These are phyloP conservation scores for Alternaria sp. DNA, from an alignment of 2,329 filamentous ascomycete genomes.

Conservation along the genomic window DNA sequence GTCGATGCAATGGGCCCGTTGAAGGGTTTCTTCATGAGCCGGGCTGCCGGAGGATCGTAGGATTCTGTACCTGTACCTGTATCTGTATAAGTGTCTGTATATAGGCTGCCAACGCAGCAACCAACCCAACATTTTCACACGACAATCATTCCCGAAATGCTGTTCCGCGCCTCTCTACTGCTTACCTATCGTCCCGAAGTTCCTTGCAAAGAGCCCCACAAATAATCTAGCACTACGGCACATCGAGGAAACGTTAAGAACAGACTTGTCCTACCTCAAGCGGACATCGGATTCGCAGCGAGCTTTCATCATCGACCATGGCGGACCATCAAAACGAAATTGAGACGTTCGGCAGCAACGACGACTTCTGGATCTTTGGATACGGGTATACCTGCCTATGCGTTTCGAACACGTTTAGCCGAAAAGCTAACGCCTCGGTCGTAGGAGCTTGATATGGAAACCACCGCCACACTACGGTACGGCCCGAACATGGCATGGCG, in stretches of 20 bases:
- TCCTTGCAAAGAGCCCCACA: background rate
- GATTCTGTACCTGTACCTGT: conserved; percentile 16
- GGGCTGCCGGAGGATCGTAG: conserved; percentile 54
- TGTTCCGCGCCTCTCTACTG: background rate
- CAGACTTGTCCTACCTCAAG: background rate
- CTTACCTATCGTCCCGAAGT: background rate
- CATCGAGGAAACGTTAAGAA: background rate
- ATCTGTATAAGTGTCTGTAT: conserved; percentile 9
- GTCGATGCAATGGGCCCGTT: conserved; percentile 77
- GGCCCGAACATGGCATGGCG: background rate
- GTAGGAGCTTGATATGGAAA: conserved; percentile 95
- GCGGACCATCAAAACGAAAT: conserved; percentile 38
- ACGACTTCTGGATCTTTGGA: conserved; percentile 94
- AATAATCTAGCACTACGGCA: background rate
- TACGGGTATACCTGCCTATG: conserved; percentile 72
- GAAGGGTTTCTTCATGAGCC: conserved; percentile 86
- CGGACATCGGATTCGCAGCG: background rate
- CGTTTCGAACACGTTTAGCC: background rate
- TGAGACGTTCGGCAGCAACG: conserved; percentile 46
- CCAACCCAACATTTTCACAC: conserved; percentile 2
- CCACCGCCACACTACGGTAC: conserved; percentile 94
- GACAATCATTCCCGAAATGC: background rate
- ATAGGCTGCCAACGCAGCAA: background rate
- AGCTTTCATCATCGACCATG: conserved; percentile 18
- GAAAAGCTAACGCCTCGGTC: background rate